These are phyloP conservation scores for Colletotrichum endophyticum DNA, from an alignment of 2,329 filamentous ascomycete genomes.

Conservation along the genomic window DNA sequence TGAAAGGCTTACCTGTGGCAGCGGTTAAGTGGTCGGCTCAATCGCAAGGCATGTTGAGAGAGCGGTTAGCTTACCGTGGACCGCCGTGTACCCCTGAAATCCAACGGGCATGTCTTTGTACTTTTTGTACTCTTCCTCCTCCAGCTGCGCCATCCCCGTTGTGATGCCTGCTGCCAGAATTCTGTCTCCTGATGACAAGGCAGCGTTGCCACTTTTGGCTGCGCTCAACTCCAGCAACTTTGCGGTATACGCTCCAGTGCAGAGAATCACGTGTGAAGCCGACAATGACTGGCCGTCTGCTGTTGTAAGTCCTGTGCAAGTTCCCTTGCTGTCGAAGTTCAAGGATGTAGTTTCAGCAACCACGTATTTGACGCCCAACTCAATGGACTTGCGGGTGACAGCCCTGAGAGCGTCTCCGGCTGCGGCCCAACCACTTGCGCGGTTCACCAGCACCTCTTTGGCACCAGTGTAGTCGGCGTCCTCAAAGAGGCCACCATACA, in stretches of 20 bases:
- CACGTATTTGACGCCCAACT: conserved; percentile 64
- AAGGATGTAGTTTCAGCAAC: conserved; percentile 54
- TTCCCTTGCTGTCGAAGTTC: conserved; percentile 42
- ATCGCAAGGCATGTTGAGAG: neutral
- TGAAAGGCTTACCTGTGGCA: conserved; percentile 52
- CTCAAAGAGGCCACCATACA: conserved; percentile 64
- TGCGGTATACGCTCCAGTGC: conserved; percentile 63
- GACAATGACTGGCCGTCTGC: conserved; percentile 45
- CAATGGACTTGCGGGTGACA: conserved; percentile 56
- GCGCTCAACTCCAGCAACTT: conserved; percentile 59
- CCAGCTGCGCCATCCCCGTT: conserved; percentile 61
- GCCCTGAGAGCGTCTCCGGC: conserved; percentile 62
- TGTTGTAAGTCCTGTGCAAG: conserved; percentile 54
- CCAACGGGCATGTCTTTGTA: conserved; percentile 56
- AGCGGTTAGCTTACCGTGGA: conserved; percentile 36
- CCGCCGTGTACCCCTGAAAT: conserved; percentile 43
- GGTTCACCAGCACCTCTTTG: conserved; percentile 65
- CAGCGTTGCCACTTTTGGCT: conserved; percentile 45
- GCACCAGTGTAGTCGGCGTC: conserved; percentile 64
- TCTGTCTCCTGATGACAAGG: conserved; percentile 56
- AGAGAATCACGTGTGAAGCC: conserved; percentile 58
- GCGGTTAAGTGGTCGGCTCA: conserved; percentile 18
- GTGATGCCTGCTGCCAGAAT: conserved; percentile 65
- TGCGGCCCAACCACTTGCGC: conserved; percentile 67
- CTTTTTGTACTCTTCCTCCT: conserved; percentile 46